phyloP scores from a whole-genome alignment of 768 basidiomycete species.

The Pleurotus djamor region DNA sequence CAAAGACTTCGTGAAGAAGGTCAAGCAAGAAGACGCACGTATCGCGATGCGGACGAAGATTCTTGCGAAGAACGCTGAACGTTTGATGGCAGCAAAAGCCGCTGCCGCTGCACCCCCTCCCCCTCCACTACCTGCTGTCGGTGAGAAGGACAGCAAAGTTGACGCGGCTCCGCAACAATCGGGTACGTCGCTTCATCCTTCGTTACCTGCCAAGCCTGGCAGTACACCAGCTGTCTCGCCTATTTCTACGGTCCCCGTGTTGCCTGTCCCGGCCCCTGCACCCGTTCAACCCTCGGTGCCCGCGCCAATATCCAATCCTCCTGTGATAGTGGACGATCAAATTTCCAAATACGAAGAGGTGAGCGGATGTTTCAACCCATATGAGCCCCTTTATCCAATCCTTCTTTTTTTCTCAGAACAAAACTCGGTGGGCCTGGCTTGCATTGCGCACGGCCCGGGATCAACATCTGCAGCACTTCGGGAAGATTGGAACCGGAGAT shows the following conservation, averaged over 20 bases:
- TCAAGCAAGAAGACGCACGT: constrained; percentile 62
- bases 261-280: constrained; percentile 23
- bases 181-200: constrained; percentile 3
- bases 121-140: constrained; percentile 8
- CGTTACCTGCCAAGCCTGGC: constrained; percentile 8
- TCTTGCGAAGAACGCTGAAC: constrained; percentile 28
- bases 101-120: constrained; percentile 10
- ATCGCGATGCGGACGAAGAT: constrained; percentile 52
- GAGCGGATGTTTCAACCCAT: constrained; percentile 9
- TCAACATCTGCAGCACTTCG: constrained; percentile 71
- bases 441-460: constrained; percentile 77
- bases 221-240: constrained; percentile 7
- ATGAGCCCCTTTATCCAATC: constrained; percentile 6
- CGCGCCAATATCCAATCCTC: constrained; percentile 15
- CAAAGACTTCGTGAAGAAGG: constrained; percentile 70
- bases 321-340: constrained; percentile 41
- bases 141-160: constrained; percentile 13
- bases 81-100: constrained; percentile 15
- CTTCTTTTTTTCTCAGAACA: constrained; percentile 45
- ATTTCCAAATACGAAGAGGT: constrained; percentile 66
- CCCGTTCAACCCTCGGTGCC: constrained; percentile 22
- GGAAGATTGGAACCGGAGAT: constrained; percentile 81
- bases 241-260: constrained; percentile 9
- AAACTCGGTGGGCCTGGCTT: constrained; percentile 78
- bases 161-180: constrained; percentile 13